Percentiles rank a stretch among this genome's conserved stretches.
These are phyloP conservation scores for Gracilariopsis chorda DNA, from an alignment of 23 red algal species.

Conservation along the genomic window DNA sequence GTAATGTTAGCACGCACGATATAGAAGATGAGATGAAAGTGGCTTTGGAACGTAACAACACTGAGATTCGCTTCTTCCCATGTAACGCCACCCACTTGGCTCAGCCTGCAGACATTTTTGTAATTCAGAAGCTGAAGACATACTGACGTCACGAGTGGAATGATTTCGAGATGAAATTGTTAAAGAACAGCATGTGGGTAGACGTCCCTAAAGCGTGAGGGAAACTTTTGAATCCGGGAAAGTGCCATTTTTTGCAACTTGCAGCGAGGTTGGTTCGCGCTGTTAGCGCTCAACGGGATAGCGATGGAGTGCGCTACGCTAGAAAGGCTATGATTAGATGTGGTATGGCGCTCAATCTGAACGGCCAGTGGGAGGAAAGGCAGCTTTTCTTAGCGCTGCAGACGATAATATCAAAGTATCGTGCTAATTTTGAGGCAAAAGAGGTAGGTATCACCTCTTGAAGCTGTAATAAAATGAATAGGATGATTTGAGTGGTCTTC, in stretches of 20 bases:
- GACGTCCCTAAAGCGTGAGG: not conserved
- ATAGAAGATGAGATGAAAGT: no score
- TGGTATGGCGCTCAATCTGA: not conserved
- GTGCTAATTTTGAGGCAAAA: not conserved
- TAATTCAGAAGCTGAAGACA: not conserved
- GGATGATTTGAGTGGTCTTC: conserved; percentile 79
- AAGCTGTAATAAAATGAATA: conserved; percentile 77
- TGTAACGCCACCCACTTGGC: no score
- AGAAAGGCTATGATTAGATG: not conserved
- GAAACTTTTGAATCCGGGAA: not conserved
- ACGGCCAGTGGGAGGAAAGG: not conserved
- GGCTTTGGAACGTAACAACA: no score
- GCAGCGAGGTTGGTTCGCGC: not conserved
- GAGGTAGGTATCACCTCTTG: no score
- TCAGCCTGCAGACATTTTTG: not conserved
- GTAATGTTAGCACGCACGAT: no score
- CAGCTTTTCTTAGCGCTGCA: not conserved
- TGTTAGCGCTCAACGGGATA: not conserved
- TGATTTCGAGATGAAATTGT: not conserved
- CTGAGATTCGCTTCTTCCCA: no score
- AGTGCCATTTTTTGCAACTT: not conserved
- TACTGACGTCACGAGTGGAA: not conserved
- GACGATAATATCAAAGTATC: not conserved
- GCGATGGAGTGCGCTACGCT: not conserved
- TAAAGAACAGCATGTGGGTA: not conserved